A percentile compares a stretch with the other conserved stretches of the same genome.
These are phyloP conservation scores for Cercospora sp. DNA, from an alignment of 2,329 filamentous ascomycete genomes.

Conservation along the genomic window DNA sequence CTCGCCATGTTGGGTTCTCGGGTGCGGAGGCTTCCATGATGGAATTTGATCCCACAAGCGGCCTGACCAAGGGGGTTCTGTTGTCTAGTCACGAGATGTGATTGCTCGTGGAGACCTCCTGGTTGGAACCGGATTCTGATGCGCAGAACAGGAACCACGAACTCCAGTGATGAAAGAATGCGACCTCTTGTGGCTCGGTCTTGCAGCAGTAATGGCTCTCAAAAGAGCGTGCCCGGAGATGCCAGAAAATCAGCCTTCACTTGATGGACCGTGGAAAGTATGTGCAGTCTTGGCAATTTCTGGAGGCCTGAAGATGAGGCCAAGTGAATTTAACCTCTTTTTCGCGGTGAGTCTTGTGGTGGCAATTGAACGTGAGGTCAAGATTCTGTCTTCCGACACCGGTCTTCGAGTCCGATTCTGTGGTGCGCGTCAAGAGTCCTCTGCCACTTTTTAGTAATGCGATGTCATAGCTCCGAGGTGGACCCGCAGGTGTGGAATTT, in stretches of 20 bases:
- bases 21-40: background rate
- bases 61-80: background rate
- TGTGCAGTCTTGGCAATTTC: background rate
- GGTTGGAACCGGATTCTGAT: background rate
- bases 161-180: background rate
- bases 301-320: background rate
- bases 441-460: slow-evolving; percentile 13
- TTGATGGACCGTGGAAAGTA: background rate
- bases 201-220: background rate
- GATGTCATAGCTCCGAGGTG: slow-evolving; percentile 17
- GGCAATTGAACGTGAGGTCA: slow-evolving; percentile 23
- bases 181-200: too few species aligned
- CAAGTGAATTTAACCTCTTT: background rate
- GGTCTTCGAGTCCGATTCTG: slow-evolving; percentile 5
- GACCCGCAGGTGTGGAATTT: slow-evolving; percentile 15
- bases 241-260: background rate
- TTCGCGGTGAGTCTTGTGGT: slow-evolving; percentile 19
- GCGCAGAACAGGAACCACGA: background rate
- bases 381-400: slow-evolving; percentile 24
- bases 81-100: background rate
- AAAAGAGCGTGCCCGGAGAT: background rate
- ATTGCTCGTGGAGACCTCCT: background rate
- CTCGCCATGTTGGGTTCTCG: slow-evolving; percentile 36
- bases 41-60: background rate
- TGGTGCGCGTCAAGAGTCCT: slow-evolving; percentile 2